These are phyloP conservation scores for Sclerotinia nivalis DNA, from an alignment of 2,329 filamentous ascomycete genomes.

Conservation along the genomic window DNA sequence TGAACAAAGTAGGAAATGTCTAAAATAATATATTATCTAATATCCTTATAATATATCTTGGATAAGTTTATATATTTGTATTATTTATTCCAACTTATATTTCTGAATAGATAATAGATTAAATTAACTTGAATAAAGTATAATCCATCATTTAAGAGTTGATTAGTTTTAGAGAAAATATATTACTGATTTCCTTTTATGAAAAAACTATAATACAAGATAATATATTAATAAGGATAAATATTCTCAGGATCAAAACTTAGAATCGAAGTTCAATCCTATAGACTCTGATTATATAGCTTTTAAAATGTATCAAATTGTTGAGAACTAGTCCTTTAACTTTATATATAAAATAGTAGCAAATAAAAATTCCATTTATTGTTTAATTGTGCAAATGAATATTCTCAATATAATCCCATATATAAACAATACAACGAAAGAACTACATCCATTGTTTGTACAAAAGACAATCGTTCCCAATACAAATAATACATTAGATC, in stretches of 20 bases:
- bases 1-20: too few species aligned
- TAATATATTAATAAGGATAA: neutral
- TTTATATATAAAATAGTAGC: neutral
- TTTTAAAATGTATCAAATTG: neutral
- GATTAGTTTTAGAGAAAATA: too few species aligned
- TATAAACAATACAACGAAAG: conserved; percentile 27
- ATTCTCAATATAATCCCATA: conserved; percentile 30
- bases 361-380: conserved; percentile 22
- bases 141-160: too few species aligned
- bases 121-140: too few species aligned
- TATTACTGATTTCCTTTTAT: too few species aligned
- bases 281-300: conserved; percentile 19
- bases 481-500: conserved; percentile 24
- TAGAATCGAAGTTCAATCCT: conserved; percentile 25
- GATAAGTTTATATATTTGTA: too few species aligned
- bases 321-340: neutral
- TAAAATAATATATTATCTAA: too few species aligned
- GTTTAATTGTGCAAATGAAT: conserved; percentile 24
- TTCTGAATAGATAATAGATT: too few species aligned
- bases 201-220: too few species aligned
- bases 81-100: too few species aligned
- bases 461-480: conserved; percentile 12
- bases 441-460: conserved; percentile 21
- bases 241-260: neutral
- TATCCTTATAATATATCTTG: too few species aligned